Base-by-base conservation (phyloP, 768 basidiomycete species). In the Mrakia gelida region DNA sequence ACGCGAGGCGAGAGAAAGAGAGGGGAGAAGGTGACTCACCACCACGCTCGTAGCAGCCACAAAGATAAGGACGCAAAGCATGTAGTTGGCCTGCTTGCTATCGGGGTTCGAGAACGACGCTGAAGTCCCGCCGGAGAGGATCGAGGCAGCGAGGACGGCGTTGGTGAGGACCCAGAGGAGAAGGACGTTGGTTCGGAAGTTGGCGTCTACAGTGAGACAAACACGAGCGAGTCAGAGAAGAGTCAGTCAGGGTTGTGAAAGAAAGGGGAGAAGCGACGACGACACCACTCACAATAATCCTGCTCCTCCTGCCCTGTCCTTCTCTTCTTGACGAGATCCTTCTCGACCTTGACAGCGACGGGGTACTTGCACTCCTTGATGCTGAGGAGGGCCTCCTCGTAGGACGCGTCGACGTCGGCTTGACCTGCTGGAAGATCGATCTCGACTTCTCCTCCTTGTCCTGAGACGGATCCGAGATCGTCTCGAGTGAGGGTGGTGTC, bases 381-480 rank as follows among this genome's bases (percentile, higher is more conserved):
- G 21, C 56, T 61, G 5, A 34, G 68, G 52, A 77, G 76, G 5
- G 76, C 76, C 21, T 71, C 30, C 34, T 68, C 70, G 76, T 77
- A 77, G 41, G 76, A 71, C 38, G 38, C 32, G 59, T 77, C 67
- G 41, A 70, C 68, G 61, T 77, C 76, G 1, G 76, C 76, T 88
- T 85, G 70, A 87, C 86, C 91, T 0, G 92, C 90, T 32, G 91
- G 88, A 84, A 95, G 89, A 84, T 95, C 92, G 71, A 96, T 90
- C 82, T 95, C 93, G 65, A 96, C 94, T 41, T 91, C 87, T 38
- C 88, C 90, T 81, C 94, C 91, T 82, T 93, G 56, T 90, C 84
- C 84, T 72, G 82, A 81, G 68, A 95, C 92, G 10, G 90, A 89
- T 15, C 94, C 94, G 26, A 97, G 89, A 82, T 96, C 94, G 73